Conservation (phyloP, 345 rosid genomes). For the Dovyalis caffra region DNA sequence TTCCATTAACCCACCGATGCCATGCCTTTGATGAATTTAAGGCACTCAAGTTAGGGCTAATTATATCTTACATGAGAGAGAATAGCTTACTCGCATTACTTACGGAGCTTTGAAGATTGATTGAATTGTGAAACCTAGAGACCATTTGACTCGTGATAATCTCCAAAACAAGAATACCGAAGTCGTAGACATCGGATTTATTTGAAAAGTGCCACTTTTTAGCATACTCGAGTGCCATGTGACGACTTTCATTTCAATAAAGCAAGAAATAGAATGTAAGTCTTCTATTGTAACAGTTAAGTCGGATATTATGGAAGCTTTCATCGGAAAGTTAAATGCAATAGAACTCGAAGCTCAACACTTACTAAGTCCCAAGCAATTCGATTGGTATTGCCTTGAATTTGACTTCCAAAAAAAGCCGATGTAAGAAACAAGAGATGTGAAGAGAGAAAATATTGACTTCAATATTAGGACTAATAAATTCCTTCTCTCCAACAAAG, state of each 20-base stretch:
- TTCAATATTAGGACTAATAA: no score
- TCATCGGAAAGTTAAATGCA: not conserved
- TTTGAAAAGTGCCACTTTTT: not conserved
- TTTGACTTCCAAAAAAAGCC: not conserved
- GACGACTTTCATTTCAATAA: not conserved
- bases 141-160: not conserved
- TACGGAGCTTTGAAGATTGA: not conserved
- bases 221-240: not conserved
- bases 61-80: not conserved
- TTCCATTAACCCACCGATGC: conserved; percentile 29
- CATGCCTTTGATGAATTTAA: conserved; percentile 21
- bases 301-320: not conserved
- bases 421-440: no score
- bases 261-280: not conserved
- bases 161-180: conserved; percentile 5
- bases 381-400: not conserved
- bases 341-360: not conserved
- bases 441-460: no score
- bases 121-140: not conserved
- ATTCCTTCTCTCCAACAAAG: no score
- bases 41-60: not conserved
- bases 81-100: not conserved
- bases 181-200: not conserved
- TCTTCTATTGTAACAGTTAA: not conserved
- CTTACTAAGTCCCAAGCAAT: conserved; percentile 12